Percentiles rank a stretch among this genome's conserved stretches.
These are phyloP conservation scores for Kokia cookei DNA, from an alignment of 441 rosid genomes.

Conservation along the genomic window DNA sequence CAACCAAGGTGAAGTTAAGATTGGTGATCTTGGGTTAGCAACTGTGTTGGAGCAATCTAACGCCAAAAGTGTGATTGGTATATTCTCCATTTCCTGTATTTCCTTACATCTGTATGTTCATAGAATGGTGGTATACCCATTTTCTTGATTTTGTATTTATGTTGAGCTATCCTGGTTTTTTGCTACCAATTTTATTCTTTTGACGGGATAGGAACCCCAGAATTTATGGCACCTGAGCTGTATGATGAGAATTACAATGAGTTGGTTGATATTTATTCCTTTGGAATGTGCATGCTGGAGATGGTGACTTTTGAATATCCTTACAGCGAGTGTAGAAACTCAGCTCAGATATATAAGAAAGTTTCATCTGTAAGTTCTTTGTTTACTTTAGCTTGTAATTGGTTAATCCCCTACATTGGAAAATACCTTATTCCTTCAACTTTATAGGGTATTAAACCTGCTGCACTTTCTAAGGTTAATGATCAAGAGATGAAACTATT, in stretches of 20 bases:
- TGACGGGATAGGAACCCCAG: conserved; percentile 46
- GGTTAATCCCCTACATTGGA: background rate
- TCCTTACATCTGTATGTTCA: background rate
- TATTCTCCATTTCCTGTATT: background rate
- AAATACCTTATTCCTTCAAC: conserved; percentile 5
- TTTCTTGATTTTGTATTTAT: conserved; percentile 1
- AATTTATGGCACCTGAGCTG: conserved; percentile 77
- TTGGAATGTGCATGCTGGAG: conserved; percentile 74
- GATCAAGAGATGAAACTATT: conserved; percentile 49
- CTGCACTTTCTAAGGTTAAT: conserved; percentile 49
- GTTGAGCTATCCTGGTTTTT: background rate
- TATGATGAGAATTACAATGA: conserved; percentile 66
- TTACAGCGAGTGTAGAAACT: conserved; percentile 58
- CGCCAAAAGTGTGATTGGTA: conserved; percentile 74
- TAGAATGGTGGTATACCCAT: background rate
- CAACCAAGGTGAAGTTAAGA: conserved; percentile 69
- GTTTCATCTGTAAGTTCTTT: conserved; percentile 46
- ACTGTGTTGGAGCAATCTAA: conserved; percentile 67
- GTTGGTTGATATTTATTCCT: conserved; percentile 58
- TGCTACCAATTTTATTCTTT: conserved; percentile 4
- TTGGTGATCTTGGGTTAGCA: conserved; percentile 77
- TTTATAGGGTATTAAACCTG: conserved; percentile 64
- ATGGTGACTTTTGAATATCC: conserved; percentile 69
- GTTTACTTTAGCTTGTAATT: conserved; percentile 1
- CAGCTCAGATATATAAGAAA: conserved; percentile 76